Evolutionary conservation across 2,329 filamentous ascomycete genomes (phyloP), one percentile per base, ranked within the genome.

Genomic region (Colletotrichum abscissum): DNA sequence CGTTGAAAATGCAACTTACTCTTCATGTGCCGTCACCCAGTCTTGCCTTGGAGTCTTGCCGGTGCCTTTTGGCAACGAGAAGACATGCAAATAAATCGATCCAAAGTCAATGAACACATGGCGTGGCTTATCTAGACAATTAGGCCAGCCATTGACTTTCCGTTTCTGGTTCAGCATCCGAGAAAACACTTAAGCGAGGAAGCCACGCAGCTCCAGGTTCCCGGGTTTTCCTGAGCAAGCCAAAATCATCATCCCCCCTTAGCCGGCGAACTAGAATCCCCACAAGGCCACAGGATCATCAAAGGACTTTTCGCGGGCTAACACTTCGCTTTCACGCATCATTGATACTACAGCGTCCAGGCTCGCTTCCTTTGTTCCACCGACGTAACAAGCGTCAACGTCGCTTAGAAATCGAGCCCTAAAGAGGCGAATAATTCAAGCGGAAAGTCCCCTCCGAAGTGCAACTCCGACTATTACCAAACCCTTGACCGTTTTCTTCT

Each of bases 201-300:
- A 49, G 42, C 42, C 52, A 56, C 52, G 22, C 52, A 24, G 22
- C 26, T 56, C 26, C 22, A 24, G 52, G 28, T 56, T 56, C 42
- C 19, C 42, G 19, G 42, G 42, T 46, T 4, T 46, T 46, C 42
- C 16, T 49, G 42, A 49, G 42, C 42, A n/a, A 19, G 19, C 7
- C 42, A 49, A 49, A 49, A 16, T 42, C 38, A 16, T 49, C 42
- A 49, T 49, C 19, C 42, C 42, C 5, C 42, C 19, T n/a, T 11
- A n/a, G 42, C 42, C 7, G 42, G 42, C 42, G 16, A n/a, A 9
- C 42, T 19, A 49, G 42, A 49, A 9, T n/a, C 42, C 19, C 19
- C 42, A 49, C 59, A 35, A 60, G 52, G 67, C 67, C 62, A 54
- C 60, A 65, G n/a, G 65, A 42, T 65, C 59, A 69, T 64, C 59